These are phyloP conservation scores for Rauvolfia tetraphylla DNA, from an alignment of 257 asterid species.

Conservation along the genomic window DNA sequence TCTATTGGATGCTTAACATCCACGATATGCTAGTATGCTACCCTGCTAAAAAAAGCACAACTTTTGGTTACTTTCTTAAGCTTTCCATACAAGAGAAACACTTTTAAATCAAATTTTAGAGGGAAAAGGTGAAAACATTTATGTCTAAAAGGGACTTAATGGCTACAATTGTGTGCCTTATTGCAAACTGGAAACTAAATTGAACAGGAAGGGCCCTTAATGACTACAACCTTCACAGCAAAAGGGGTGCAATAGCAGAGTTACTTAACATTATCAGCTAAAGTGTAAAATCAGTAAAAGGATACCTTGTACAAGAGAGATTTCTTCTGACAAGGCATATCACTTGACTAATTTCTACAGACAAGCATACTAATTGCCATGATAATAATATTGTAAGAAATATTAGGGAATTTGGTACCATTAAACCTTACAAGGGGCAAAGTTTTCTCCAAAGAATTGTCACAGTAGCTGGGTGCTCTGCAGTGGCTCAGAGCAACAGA, in stretches of 20 bases:
- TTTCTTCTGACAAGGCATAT: neutral
- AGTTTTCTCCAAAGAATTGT: constrained; percentile 11
- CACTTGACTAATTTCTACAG: neutral
- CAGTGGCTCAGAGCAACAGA: constrained; percentile 40
- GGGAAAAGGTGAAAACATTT: neutral
- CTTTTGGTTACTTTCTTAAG: neutral
- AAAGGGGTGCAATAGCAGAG: neutral
- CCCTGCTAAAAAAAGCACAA: neutral
- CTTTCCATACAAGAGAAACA: neutral
- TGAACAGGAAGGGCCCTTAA: neutral
- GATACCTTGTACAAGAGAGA: neutral
- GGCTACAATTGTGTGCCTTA: neutral
- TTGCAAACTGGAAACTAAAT: neutral
- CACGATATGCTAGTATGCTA: neutral
- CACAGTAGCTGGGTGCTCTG: constrained; percentile 22
- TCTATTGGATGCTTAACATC: neutral
- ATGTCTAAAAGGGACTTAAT: neutral
- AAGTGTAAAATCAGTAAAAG: neutral
- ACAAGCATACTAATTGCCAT: neutral
- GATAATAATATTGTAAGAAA: neutral
- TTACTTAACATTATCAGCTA: neutral
- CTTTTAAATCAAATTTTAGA: neutral
- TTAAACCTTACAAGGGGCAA: constrained; percentile 14
- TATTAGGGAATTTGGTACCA: neutral
- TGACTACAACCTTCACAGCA: no score